Conservation (phyloP, 2,329 filamentous ascomycete genomes). For the Penicillium decumbens region DNA sequence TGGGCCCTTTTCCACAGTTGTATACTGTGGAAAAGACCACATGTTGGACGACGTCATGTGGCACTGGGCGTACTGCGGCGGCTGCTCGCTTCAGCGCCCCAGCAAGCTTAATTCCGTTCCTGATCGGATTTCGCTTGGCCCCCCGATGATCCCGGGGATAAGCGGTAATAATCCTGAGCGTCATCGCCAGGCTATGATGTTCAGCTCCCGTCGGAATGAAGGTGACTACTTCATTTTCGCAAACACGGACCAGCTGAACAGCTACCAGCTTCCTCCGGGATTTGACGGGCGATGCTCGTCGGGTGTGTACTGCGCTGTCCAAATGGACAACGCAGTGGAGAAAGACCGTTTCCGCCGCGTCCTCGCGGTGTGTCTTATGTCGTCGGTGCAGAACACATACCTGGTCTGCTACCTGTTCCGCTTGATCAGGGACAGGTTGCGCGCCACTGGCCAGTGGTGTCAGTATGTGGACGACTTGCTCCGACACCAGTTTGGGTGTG, state of each 20-base stretch:
- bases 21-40: slow-evolving; percentile 39
- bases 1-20: slow-evolving; percentile 36
- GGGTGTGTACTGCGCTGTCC: slow-evolving; percentile 18
- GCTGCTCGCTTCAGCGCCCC: slow-evolving; percentile 18
- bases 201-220: slow-evolving; percentile 13
- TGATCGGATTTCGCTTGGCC: slow-evolving; percentile 13
- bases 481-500: slow-evolving; percentile 23
- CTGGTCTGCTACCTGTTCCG: slow-evolving; percentile 33
- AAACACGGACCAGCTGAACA: slow-evolving; percentile 22
- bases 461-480: slow-evolving; percentile 20
- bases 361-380: slow-evolving; percentile 31
- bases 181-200: slow-evolving; percentile 34
- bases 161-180: slow-evolving; percentile 33
- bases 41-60: slow-evolving; percentile 31
- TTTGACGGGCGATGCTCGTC: slow-evolving; percentile 21
- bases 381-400: slow-evolving; percentile 1
- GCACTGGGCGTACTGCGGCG: slow-evolving; percentile 33
- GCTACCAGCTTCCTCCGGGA: no score
- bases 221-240: slow-evolving; percentile 39
- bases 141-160: slow-evolving; percentile 26
- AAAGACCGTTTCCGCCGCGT: slow-evolving; percentile 35
- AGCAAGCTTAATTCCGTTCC: slow-evolving; percentile 23
- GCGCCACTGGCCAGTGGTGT: slow-evolving; percentile 11
- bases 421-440: slow-evolving; percentile 32
- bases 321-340: slow-evolving; percentile 20